Conservation (phyloP, 2,329 filamentous ascomycete species). For the Diaporthe sp. region DNA sequence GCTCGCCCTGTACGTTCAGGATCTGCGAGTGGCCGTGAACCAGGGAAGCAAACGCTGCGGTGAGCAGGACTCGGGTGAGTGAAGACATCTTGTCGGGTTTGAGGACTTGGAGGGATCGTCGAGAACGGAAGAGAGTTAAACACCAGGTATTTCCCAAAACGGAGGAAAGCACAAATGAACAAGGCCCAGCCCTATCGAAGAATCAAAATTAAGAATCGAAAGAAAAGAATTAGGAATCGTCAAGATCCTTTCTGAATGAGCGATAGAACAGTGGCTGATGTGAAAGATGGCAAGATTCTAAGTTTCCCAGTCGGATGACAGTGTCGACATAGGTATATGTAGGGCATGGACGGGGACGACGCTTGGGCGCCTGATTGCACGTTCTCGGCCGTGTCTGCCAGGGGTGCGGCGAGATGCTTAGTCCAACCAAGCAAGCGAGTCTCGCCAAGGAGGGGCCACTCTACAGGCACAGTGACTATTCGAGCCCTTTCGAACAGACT, state of each 20-base stretch:
- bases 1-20: slow-evolving; percentile 60
- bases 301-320: slow-evolving; percentile 26
- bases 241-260: slow-evolving; percentile 41
- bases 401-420: slow-evolving; percentile 13
- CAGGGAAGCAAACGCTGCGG: slow-evolving; percentile 53
- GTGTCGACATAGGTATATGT: slow-evolving; percentile 36
- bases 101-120: slow-evolving; percentile 46
- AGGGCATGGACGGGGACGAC: slow-evolving; percentile 3
- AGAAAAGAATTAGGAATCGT: slow-evolving; percentile 37
- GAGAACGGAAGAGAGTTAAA: slow-evolving; percentile 47
- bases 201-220: slow-evolving; percentile 37
- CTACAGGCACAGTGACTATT: slow-evolving; percentile 32
- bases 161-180: slow-evolving; percentile 42
- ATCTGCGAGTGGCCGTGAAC: slow-evolving; percentile 62
- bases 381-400: not conserved
- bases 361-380: slow-evolving; percentile 19
- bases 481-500: slow-evolving; percentile 37
- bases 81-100: slow-evolving; percentile 52
- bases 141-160: slow-evolving; percentile 28
- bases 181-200: slow-evolving; percentile 42
- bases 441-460: slow-evolving; percentile 35
- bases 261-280: slow-evolving; percentile 38
- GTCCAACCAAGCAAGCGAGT: slow-evolving; percentile 35
- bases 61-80: slow-evolving; percentile 52
- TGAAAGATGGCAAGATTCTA: slow-evolving; percentile 12